Evolutionary conservation across 306 rosid species (phyloP), one percentile per base, ranked within the genome.

Genomic region (Mucuna pruriens): DNA sequence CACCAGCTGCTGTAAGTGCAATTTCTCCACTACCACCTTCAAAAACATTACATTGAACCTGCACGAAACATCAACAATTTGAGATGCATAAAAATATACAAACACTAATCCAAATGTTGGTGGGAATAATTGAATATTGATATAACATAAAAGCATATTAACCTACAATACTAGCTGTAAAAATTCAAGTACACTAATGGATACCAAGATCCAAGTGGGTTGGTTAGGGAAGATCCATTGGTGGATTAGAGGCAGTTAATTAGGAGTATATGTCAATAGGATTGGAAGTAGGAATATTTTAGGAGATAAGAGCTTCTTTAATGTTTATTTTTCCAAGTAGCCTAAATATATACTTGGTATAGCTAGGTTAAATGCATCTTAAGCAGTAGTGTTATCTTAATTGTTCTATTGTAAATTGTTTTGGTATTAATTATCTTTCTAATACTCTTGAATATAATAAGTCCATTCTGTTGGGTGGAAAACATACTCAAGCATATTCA

Each of bases 21-120:
- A 91, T 84, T 71, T 95, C 95, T 75, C 95, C 97, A 55, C 77
- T 86, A 61, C 84, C 95, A 74, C 97, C 98, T 89, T 95, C 90
- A 65, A 95, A 95, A 82, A 90, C 92, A 84, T 95, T 92, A 82
- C 95, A 91, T 31, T 95, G 98, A 46, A 84, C 92, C 98, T 95
- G 95, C 83, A 83, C 36, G 31, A 79, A 74, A 85, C 46, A 85
- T 63, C 54, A 66, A 67, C 10, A 20, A 55, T 33, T 46, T 45
- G 70, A 85, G 61, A 81, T 69, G 66, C 68, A 52, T 16, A 75
- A 23, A 68, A 23, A 38, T 42, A 76, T 54, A 65, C 45, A 49
- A 40, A 64, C 49, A 66, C 22, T 39, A 33, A 46, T 69, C 69
- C 55, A 65, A 36, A 67, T 29, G 65, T 19, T 20, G 72, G 64